Base-by-base conservation (phyloP, 1,284 basidiomycete genomes). In the Naganishia cerealis region DNA sequence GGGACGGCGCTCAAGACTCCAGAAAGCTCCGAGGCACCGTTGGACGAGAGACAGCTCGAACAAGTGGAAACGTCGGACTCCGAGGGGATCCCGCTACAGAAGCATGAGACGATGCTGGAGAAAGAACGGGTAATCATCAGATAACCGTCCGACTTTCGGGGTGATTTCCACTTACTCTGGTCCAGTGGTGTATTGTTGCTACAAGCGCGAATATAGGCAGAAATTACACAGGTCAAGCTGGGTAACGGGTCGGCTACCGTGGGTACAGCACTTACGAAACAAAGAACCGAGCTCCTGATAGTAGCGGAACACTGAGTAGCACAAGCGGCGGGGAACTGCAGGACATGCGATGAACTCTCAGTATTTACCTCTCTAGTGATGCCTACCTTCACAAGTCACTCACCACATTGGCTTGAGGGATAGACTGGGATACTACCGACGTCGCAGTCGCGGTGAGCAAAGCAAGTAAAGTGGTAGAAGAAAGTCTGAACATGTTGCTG, bases 51-150 rank as follows among this genome's bases (percentile, higher is more conserved):
- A 70, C 79, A 80, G 46, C 73, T 69, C 10, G 77, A 73, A 66
- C 79, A 80, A 18, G 50, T 59, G 33, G 73, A 59, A 18, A 76
- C 72, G 70, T 78, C 78, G 15, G 66, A 65, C 2, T 56, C 39
- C 26, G 75, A 72, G 36, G 78, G 78, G 71, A 70, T 72, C 42
- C 73, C 66, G 72, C 74, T 72, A 70, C 79, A 80, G 77, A 77
- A 80, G 71, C 79, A 80, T 46, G 74, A 75, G 73, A 77, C 78
- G 67, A 75, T 70, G 62, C 75, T 71, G 65, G 72, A 75, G 55
- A 65, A 38, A 18, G 8, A 10, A 29, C 6, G 2, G 18, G 1
- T 24, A 24, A 21, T 8, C 7, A 24, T 54, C 16, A 24, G 29
- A 53, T 12, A 43, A 1, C 15, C 5, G 38, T 3, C 18, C 16